Conservation (phyloP, 257 asterid genomes). For the Solanum paucissectum region DNA sequence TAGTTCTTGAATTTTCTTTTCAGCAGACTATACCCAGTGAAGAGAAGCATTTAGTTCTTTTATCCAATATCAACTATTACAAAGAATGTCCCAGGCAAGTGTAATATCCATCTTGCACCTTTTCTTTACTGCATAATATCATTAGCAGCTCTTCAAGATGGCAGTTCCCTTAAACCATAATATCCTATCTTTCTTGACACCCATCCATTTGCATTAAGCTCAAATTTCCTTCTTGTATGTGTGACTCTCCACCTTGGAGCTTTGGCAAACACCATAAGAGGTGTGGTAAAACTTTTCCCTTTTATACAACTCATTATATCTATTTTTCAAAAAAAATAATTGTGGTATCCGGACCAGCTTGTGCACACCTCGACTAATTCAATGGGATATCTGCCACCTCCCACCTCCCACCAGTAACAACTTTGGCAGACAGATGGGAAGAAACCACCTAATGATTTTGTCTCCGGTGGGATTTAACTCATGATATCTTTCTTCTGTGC, state of each 20-base stretch:
- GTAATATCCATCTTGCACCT: neutral
- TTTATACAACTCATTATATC: neutral
- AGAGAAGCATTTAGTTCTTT: neutral
- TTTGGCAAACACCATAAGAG: neutral
- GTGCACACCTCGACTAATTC: neutral
- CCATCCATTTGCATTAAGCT: neutral
- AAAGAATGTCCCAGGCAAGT: neutral
- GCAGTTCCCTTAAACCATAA: neutral
- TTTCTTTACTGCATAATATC: neutral
- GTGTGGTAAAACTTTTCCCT: neutral
- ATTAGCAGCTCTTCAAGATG: neutral
- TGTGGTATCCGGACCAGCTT: neutral
- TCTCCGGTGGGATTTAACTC: neutral
- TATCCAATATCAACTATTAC: neutral
- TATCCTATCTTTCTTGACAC: neutral
- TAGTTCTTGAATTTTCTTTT: neutral
- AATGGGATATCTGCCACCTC: neutral
- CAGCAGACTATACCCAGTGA: neutral
- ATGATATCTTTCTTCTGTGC: neutral
- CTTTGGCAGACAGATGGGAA: neutral
- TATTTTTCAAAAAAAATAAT: neutral
- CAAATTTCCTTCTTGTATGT: neutral
- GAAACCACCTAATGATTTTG: neutral
- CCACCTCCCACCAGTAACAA: neutral
- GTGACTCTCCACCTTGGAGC: neutral